These are phyloP conservation scores for Miamiensis avidus DNA, from an alignment of 169 alveolate species.

Conservation along the genomic window DNA sequence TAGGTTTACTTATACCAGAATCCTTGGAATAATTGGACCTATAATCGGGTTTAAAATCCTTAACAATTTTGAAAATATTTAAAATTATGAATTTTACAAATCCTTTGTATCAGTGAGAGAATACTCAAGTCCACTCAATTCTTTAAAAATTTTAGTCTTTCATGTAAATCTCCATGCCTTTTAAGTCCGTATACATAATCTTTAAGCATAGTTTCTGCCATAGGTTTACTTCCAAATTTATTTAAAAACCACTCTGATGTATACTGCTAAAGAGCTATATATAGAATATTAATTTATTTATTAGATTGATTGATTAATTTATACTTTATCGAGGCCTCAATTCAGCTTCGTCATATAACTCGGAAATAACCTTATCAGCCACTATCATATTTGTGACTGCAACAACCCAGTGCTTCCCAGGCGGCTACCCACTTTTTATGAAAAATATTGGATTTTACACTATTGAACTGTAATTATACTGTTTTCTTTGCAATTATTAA, in stretches of 20 bases:
- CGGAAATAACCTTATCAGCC: slow-evolving; percentile 13
- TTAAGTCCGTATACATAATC: slow-evolving; percentile 8
- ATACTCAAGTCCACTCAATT: neutral
- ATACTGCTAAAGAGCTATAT: neutral
- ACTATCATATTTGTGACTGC: neutral
- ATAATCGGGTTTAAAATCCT: too few species aligned
- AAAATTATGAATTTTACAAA: neutral
- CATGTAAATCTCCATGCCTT: neutral
- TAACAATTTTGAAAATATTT: neutral
- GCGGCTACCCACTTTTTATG: neutral
- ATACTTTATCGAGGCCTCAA: slow-evolving; percentile 1
- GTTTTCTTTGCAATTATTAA: neutral
- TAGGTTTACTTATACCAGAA: neutral
- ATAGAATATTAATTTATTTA: neutral
- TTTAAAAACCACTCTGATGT: slow-evolving; percentile 20
- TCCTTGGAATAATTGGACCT: neutral
- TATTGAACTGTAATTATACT: neutral
- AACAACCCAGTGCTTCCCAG: slow-evolving; percentile 6
- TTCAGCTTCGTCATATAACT: slow-evolving; percentile 15
- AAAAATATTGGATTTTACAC: neutral
- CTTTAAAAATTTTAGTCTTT: slow-evolving; percentile 20
- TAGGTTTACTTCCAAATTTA: slow-evolving; percentile 19
- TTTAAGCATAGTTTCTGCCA: slow-evolving; percentile 16
- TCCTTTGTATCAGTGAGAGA: neutral
- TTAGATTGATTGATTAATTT: neutral